Evolutionary conservation across 176 grass and related monocot species (phyloP).

Genomic region (Avena sativa): DNA sequence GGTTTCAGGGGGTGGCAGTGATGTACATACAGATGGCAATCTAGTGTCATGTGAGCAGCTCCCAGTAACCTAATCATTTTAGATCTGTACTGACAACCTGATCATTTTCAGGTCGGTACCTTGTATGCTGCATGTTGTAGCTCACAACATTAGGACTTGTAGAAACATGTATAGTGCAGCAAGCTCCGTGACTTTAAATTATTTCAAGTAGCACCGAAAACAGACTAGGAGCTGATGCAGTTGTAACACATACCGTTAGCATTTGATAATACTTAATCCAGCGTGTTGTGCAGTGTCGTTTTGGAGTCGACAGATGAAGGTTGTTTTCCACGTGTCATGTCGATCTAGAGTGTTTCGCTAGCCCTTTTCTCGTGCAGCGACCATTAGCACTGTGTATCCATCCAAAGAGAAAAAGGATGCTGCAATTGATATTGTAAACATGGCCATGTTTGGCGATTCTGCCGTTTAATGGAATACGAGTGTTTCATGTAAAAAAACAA

Average conservation of each 20-base stretch:
- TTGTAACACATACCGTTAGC: slow-evolving; percentile 39
- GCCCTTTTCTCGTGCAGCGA: neutral
- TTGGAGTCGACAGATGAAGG: neutral
- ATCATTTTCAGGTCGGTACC: slow-evolving; percentile 10
- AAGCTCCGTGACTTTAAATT: slow-evolving; percentile 5
- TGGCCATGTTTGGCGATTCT: no score
- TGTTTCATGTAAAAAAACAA: no score
- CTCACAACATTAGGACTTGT: slow-evolving; percentile 30
- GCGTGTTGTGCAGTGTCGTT: neutral
- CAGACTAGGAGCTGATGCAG: slow-evolving; percentile 7
- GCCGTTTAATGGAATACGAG: no score
- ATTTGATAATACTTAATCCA: neutral
- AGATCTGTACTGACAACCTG: slow-evolving; percentile 24
- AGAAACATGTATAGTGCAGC: slow-evolving; percentile 14
- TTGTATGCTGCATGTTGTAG: slow-evolving; percentile 38
- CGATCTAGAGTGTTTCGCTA: neutral
- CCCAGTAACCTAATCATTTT: slow-evolving; percentile 14
- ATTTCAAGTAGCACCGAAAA: slow-evolving; percentile 16
- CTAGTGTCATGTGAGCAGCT: slow-evolving; percentile 2
- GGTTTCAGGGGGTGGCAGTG: slow-evolving; percentile 38
- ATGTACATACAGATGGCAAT: slow-evolving; percentile 58
- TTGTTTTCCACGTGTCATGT: neutral
- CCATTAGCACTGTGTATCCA: neutral
- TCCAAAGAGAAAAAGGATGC: neutral
- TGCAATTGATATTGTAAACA: neutral